A percentile compares a stretch with the other conserved stretches of the same genome.
These are phyloP conservation scores for Rhodotorula graminis DNA, from an alignment of 768 basidiomycete species.

Conservation along the genomic window DNA sequence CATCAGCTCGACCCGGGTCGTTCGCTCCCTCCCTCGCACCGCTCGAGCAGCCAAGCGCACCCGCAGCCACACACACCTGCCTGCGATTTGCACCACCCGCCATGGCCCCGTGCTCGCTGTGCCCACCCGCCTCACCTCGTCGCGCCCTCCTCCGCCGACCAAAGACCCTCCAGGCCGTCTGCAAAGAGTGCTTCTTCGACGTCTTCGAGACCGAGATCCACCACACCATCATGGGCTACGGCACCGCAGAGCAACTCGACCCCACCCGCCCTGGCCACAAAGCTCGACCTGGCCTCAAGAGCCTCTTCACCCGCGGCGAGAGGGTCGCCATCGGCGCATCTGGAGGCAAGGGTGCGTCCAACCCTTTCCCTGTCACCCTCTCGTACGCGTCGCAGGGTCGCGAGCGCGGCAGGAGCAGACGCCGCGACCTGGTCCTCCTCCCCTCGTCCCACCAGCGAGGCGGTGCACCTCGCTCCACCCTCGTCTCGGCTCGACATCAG, in stretches of 20 bases:
- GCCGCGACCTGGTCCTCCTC: too few species aligned
- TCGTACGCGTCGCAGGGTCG: too few species aligned
- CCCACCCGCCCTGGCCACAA: background rate
- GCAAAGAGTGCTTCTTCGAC: constrained; percentile 89
- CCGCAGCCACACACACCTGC: too few species aligned
- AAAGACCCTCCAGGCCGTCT: constrained; percentile 96
- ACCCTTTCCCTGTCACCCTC: background rate
- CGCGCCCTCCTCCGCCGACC: constrained; percentile 88
- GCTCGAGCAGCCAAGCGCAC: too few species aligned
- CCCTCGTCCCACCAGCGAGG: background rate
- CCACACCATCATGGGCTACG: constrained; percentile 74
- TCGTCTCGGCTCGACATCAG: too few species aligned
- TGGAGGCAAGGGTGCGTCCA: constrained; percentile 82
- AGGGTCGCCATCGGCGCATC: constrained; percentile 95
- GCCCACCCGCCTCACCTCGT: constrained; percentile 67
- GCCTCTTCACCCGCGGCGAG: constrained; percentile 80
- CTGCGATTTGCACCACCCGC: background rate
- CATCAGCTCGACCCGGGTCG: too few species aligned
- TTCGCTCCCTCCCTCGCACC: too few species aligned
- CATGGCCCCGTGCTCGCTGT: constrained; percentile 72
- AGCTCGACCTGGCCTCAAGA: background rate
- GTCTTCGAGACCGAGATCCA: constrained; percentile 99
- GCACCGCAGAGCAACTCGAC: constrained; percentile 23
- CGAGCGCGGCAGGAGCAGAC: background rate
- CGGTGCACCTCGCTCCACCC: background rate